Evolutionary conservation across 768 basidiomycete species (phyloP).

Genomic region (Kwoniella sp.): DNA sequence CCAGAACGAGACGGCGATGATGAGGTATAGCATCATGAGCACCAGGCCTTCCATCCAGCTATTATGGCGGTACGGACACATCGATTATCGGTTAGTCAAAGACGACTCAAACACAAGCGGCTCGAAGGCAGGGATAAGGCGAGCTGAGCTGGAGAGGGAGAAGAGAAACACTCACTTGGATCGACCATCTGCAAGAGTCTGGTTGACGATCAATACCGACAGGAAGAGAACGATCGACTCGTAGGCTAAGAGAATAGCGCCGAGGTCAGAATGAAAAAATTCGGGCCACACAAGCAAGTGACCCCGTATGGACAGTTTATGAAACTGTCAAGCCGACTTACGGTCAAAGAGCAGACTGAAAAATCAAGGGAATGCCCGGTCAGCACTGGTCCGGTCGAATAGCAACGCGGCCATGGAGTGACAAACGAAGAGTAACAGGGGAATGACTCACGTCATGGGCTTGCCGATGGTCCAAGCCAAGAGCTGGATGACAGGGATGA

Average conservation of each 20-base stretch:
- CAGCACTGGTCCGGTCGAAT: not conserved
- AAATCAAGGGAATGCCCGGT: constrained; percentile 44
- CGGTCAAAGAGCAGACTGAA: constrained; percentile 76
- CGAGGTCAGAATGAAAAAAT: constrained; percentile 2
- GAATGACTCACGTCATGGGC: constrained; percentile 53
- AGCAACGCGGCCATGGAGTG: too few relatives aligned
- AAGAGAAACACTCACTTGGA: constrained; percentile 36
- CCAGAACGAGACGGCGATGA: constrained; percentile 64
- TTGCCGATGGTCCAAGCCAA: constrained; percentile 82
- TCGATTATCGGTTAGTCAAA: not conserved
- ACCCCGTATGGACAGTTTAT: too few relatives aligned
- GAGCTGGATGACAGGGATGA: constrained; percentile 65
- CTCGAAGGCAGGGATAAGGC: not conserved
- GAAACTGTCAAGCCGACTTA: constrained; percentile 13
- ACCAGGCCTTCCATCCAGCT: constrained; percentile 85
- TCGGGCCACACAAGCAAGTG: too few relatives aligned
- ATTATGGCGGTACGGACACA: too few relatives aligned
- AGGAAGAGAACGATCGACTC: constrained; percentile 68
- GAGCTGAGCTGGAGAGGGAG: constrained; percentile 5
- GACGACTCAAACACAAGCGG: too few relatives aligned
- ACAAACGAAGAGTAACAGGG: too few relatives aligned
- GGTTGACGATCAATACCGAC: constrained; percentile 73
- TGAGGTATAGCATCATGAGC: constrained; percentile 72
- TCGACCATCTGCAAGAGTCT: constrained; percentile 73
- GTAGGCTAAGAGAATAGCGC: constrained; percentile 61